phyloP scores from a whole-genome alignment of 768 basidiomycete species.

The Astraeus odoratus region DNA sequence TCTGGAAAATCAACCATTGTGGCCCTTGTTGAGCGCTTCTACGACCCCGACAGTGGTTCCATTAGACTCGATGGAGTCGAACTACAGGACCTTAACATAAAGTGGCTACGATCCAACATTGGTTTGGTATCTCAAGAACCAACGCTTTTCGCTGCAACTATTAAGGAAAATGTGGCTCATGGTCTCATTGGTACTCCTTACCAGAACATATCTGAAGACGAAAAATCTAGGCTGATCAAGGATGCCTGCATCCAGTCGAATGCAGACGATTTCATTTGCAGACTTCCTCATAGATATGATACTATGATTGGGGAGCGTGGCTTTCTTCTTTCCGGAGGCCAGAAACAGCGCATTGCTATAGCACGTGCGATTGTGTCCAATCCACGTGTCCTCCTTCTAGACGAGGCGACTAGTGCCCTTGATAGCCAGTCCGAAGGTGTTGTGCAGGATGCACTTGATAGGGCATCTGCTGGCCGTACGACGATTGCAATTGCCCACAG shows the following conservation, averaged over 20 bases:
- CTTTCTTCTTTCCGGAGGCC: slow-evolving; percentile 78
- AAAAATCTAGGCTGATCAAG: slow-evolving; percentile 74
- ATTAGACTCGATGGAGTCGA: slow-evolving; percentile 73
- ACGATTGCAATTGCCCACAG: slow-evolving; percentile 80
- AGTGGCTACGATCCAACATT: slow-evolving; percentile 82
- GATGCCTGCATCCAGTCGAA: slow-evolving; percentile 86
- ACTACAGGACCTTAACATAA: slow-evolving; percentile 69
- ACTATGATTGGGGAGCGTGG: slow-evolving; percentile 88
- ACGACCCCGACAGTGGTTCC: slow-evolving; percentile 64
- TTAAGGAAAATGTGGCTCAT: slow-evolving; percentile 75
- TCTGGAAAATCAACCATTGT: slow-evolving; percentile 77
- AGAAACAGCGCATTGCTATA: slow-evolving; percentile 86
- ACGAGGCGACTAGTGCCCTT: slow-evolving; percentile 82
- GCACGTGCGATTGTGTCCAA: slow-evolving; percentile 88
- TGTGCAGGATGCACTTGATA: slow-evolving; percentile 87
- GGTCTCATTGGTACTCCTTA: slow-evolving; percentile 71
- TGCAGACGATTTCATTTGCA: slow-evolving; percentile 78
- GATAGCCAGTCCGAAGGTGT: slow-evolving; percentile 84
- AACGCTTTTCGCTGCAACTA: slow-evolving; percentile 77
- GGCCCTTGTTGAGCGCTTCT: slow-evolving; percentile 81
- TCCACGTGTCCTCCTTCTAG: slow-evolving; percentile 76
- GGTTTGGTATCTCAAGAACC: slow-evolving; percentile 90
- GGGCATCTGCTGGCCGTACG: slow-evolving; percentile 71
- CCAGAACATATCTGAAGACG: slow-evolving; percentile 64
- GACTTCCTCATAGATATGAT: slow-evolving; percentile 76